Conservation (phyloP, 345 rosid species). For the Hibiscus trionum region DNA sequence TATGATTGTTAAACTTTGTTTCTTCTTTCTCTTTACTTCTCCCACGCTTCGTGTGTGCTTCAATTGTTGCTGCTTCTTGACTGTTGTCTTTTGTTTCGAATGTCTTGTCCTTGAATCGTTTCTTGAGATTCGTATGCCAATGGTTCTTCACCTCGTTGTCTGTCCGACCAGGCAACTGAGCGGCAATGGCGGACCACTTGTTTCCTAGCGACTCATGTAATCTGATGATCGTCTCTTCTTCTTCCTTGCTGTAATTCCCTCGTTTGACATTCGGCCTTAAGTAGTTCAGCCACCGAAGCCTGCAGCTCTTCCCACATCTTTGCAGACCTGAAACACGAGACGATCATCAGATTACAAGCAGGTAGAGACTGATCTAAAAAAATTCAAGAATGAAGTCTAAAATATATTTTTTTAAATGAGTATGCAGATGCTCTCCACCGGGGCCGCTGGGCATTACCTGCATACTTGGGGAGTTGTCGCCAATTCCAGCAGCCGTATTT, state of each 20-base stretch:
- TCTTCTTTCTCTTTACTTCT: not conserved
- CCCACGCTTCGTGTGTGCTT: not conserved
- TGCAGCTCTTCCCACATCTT: slow-evolving; percentile 67
- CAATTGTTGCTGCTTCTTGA: not conserved
- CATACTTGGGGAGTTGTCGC: slow-evolving; percentile 54
- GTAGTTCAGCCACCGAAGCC: slow-evolving; percentile 57
- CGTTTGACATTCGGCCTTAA: slow-evolving; percentile 48
- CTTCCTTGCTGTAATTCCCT: slow-evolving; percentile 46
- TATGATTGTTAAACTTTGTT: not conserved
- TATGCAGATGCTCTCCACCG: too few relatives aligned
- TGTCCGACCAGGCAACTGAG: slow-evolving; percentile 39
- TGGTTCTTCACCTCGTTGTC: slow-evolving; percentile 57
- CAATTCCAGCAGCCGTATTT: slow-evolving; percentile 54
- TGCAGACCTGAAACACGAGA: slow-evolving; percentile 30
- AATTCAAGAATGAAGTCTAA: too few relatives aligned
- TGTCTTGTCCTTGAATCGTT: slow-evolving; percentile 16
- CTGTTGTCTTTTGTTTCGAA: not conserved
- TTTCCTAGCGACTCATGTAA: slow-evolving; percentile 41
- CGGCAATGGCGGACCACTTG: slow-evolving; percentile 37
- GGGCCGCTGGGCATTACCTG: slow-evolving; percentile 30
- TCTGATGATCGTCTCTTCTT: slow-evolving; percentile 39
- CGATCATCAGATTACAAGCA: not conserved
- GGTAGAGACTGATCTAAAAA: too few relatives aligned
- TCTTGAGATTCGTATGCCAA: slow-evolving; percentile 57
- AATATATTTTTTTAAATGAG: too few relatives aligned